These are phyloP conservation scores for Aspergillus neoniger DNA, from an alignment of 2,329 filamentous ascomycete species.

Conservation along the genomic window DNA sequence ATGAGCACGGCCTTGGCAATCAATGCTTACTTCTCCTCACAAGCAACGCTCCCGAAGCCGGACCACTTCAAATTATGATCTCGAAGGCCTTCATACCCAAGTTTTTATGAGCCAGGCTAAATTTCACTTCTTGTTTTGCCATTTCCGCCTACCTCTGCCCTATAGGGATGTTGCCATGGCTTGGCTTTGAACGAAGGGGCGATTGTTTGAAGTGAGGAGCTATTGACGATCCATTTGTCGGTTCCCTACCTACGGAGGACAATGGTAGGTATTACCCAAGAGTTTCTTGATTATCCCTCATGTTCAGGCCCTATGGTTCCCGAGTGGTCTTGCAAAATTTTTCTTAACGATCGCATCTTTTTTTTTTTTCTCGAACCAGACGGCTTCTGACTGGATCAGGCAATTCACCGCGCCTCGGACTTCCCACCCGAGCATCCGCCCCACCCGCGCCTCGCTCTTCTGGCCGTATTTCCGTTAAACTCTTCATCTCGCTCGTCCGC, in stretches of 20 bases:
- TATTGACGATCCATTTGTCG: background rate
- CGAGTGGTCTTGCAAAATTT: background rate
- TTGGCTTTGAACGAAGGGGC: constrained; percentile 5
- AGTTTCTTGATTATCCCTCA: background rate
- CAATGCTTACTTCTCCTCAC: constrained; percentile 20
- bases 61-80: background rate
- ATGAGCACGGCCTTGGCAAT: constrained; percentile 12
- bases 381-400: constrained; percentile 13
- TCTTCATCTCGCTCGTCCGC: background rate
- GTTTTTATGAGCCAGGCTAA: background rate
- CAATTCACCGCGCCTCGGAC: constrained; percentile 18
- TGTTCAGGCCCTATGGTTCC: background rate
- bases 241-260: too few relatives aligned
- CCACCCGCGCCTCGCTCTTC: constrained; percentile 1
- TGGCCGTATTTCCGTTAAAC: constrained; percentile 18
- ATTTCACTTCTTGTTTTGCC: background rate
- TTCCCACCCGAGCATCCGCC: constrained; percentile 9
- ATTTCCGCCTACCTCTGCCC: constrained; percentile 8
- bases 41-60: background rate
- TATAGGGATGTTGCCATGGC: constrained; percentile 19
- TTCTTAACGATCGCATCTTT: background rate
- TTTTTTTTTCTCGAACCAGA: too few relatives aligned
- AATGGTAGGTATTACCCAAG: background rate
- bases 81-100: background rate
- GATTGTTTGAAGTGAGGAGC: background rate